Percentiles rank a stretch among this genome's conserved stretches.
Evolutionary conservation across 1,284 basidiomycete genomes (phyloP).

Genomic region (Apiotrichum mycotoxinovorans): DNA sequence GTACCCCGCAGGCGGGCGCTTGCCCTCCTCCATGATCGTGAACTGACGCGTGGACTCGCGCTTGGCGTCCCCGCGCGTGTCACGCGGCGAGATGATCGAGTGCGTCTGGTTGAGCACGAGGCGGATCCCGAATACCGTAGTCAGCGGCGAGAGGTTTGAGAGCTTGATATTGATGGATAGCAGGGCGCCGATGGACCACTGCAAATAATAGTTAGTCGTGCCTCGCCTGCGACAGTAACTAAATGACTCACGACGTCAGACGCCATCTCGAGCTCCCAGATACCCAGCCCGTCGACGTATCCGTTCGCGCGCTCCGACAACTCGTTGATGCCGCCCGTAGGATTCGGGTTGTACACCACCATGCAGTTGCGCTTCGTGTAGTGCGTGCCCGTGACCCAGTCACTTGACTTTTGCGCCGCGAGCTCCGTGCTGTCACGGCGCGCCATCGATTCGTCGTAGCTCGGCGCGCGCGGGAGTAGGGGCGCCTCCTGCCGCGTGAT

Average conservation of each 20-base stretch:
- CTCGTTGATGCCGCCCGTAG: conserved; percentile 17
- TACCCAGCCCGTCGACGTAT: conserved; percentile 16
- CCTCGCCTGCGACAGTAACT: no score
- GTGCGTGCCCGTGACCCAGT: conserved; percentile 1
- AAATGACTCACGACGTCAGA: conserved; percentile 21
- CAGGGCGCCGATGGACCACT: conserved; percentile 24
- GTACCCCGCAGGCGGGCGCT: conserved; percentile 13
- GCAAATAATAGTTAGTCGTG: background rate
- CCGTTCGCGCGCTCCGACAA: conserved; percentile 18
- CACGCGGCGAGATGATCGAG: conserved; percentile 24
- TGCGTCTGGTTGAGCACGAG: conserved; percentile 21
- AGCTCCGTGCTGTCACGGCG: background rate
- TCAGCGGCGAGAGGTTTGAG: conserved; percentile 2
- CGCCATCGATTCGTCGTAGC: background rate
- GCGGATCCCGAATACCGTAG: conserved; percentile 22
- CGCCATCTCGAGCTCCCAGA: conserved; percentile 14
- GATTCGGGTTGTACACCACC: conserved; percentile 25
- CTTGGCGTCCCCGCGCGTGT: conserved; percentile 11
- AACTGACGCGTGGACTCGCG: conserved; percentile 9
- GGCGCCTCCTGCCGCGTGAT: conserved; percentile 5
- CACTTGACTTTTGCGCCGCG: background rate
- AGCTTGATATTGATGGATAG: conserved; percentile 15
- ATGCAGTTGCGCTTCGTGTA: conserved; percentile 1
- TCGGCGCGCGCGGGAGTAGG: background rate
- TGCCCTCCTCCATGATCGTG: conserved; percentile 17